Conservation (phyloP, 306 rosid genomes). For the Cicer arietinum region DNA sequence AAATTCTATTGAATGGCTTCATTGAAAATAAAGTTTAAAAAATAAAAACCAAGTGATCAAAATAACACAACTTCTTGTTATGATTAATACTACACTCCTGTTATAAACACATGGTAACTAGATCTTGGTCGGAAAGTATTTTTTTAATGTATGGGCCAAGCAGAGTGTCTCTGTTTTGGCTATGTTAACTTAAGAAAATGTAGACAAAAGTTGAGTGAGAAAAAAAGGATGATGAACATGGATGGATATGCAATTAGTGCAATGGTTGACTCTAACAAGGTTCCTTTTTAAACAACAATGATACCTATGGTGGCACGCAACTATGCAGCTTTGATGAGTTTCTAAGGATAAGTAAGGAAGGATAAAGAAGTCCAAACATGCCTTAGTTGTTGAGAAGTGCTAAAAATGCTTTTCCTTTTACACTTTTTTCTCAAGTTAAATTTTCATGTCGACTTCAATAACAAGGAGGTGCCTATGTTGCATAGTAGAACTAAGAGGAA, state of each 20-base stretch:
- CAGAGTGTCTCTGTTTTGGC: conserved; percentile 36
- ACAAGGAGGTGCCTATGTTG: not conserved
- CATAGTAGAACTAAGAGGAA: too few species aligned
- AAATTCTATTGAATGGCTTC: conserved; percentile 52
- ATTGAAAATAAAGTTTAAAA: conserved; percentile 6
- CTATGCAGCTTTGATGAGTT: conserved; percentile 41
- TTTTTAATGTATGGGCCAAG: conserved; percentile 42
- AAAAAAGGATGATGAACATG: conserved; percentile 35
- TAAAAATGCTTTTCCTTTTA: not conserved
- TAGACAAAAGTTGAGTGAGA: conserved; percentile 17
- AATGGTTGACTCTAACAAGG: conserved; percentile 60
- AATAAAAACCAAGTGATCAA: not conserved
- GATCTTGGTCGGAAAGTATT: conserved; percentile 46
- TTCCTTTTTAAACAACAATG: conserved; percentile 54
- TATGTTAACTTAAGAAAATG: conserved; percentile 38
- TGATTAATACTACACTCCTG: conserved; percentile 34
- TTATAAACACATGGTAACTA: conserved; percentile 21
- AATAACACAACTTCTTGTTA: conserved; percentile 14
- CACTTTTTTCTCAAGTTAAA: not conserved
- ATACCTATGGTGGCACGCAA: conserved; percentile 57
- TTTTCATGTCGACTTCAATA: not conserved
- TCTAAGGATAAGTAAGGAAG: conserved; percentile 45
- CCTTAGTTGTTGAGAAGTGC: conserved; percentile 1
- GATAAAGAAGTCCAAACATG: not conserved
- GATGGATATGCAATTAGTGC: conserved; percentile 52